Conservation (phyloP, 495 filamentous ascomycete genomes). For the Chaetomidium leptoderma region DNA sequence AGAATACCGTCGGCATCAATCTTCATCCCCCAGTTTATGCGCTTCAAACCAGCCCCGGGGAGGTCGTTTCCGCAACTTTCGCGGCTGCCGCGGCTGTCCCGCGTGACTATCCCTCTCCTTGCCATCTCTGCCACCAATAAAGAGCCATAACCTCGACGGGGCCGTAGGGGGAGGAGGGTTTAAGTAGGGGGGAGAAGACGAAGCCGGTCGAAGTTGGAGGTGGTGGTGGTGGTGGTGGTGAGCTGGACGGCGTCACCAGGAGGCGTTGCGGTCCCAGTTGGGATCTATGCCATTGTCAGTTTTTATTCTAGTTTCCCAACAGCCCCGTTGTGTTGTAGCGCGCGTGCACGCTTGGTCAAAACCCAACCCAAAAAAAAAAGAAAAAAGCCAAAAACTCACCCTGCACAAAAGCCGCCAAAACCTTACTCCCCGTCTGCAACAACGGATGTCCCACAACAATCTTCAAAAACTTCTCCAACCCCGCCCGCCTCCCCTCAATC, state of each 20-base stretch:
- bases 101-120: not conserved
- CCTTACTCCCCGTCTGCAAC: slow-evolving; percentile 95
- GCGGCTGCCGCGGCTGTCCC: slow-evolving; percentile 34
- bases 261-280: slow-evolving; percentile 74
- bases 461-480: slow-evolving; percentile 91
- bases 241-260: slow-evolving; percentile 51
- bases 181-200: not conserved
- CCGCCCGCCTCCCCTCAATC: slow-evolving; percentile 89
- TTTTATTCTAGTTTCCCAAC: no score
- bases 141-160: not conserved
- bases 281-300: slow-evolving; percentile 48
- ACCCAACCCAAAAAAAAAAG: not conserved
- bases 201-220: not conserved
- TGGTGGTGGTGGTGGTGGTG: not conserved
- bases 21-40: slow-evolving; percentile 22
- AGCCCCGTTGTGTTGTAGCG: no score
- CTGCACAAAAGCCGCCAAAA: slow-evolving; percentile 91
- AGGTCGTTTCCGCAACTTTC: slow-evolving; percentile 47
- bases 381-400: slow-evolving; percentile 55
- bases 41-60: slow-evolving; percentile 34
- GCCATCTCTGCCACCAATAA: not conserved
- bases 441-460: slow-evolving; percentile 96
- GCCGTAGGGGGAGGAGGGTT: not conserved
- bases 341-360: not conserved
- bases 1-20: slow-evolving; percentile 3